Percentiles rank a stretch among this genome's conserved stretches.
phyloP scores from a whole-genome alignment of 805 yeast genomes.

The Yamadazyma sp. region DNA sequence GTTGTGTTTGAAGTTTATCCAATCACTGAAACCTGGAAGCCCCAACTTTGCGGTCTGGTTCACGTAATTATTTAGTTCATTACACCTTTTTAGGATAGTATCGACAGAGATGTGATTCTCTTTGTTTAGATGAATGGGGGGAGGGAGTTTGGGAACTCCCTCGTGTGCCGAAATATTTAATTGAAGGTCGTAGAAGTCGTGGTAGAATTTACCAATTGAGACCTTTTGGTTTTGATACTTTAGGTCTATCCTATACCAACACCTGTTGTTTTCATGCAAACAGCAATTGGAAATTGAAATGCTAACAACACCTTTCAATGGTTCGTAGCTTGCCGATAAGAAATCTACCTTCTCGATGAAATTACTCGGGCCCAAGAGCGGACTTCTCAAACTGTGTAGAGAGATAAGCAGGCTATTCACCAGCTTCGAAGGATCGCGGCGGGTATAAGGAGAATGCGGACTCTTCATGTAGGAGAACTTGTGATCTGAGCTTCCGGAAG shows the following conservation, averaged over 20 bases:
- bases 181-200: slow-evolving; percentile 39
- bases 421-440: background rate
- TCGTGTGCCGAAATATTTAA: slow-evolving; percentile 13
- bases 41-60: slow-evolving; percentile 20
- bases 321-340: slow-evolving; percentile 1
- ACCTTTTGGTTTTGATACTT: slow-evolving; percentile 19
- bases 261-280: slow-evolving; percentile 22
- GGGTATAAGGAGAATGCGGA: background rate
- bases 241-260: slow-evolving; percentile 37
- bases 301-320: slow-evolving; percentile 13
- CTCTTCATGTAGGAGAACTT: background rate
- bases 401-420: background rate
- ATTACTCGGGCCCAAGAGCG: too few relatives aligned
- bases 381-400: background rate
- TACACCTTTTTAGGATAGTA: slow-evolving; percentile 22
- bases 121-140: slow-evolving; percentile 23
- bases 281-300: slow-evolving; percentile 29
- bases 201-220: slow-evolving; percentile 32
- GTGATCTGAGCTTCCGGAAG: slow-evolving; percentile 1
- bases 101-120: slow-evolving; percentile 10
- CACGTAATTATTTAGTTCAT: slow-evolving; percentile 27
- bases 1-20: slow-evolving; percentile 27
- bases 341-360: background rate
- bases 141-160: slow-evolving; percentile 28
- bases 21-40: slow-evolving; percentile 24